Evolutionary conservation across 495 filamentous ascomycete genomes (phyloP).

Genomic region (Thozetella sp.): DNA sequence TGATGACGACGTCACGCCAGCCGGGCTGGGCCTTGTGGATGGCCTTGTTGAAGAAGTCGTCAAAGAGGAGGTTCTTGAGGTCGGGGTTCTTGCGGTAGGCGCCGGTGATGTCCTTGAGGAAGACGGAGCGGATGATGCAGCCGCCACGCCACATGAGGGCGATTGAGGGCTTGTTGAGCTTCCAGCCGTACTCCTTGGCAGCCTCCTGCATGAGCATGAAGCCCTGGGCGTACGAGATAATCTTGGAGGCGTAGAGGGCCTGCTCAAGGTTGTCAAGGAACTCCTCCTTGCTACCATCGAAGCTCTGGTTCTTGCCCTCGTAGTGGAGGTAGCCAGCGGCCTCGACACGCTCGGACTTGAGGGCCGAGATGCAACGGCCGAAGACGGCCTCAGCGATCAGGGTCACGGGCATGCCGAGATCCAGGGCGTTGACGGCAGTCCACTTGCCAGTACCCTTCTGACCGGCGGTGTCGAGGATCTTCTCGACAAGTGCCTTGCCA

Average conservation of each 20-base stretch:
- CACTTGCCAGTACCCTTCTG: conserved; percentile 99
- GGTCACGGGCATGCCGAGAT: conserved; percentile 98
- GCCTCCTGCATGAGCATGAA: conserved; percentile 99
- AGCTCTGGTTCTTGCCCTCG: conserved; percentile 73
- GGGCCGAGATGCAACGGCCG: conserved; percentile 86
- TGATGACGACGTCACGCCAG: conserved; percentile 93
- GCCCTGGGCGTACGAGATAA: conserved; percentile 98
- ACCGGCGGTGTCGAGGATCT: conserved; percentile 97
- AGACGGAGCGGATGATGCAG: conserved; percentile 99
- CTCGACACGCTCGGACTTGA: conserved; percentile 90
- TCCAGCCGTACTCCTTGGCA: conserved; percentile 94
- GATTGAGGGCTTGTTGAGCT: conserved; percentile 99
- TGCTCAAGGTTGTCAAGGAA: conserved; percentile 98
- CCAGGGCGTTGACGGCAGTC: conserved; percentile 98
- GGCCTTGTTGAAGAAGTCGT: conserved; percentile 99
- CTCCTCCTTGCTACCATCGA: conserved; percentile 86
- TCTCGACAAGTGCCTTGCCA: conserved; percentile 87
- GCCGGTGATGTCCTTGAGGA: conserved; percentile 98
- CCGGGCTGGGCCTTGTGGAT: conserved; percentile 95
- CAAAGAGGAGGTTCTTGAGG: conserved; percentile 96
- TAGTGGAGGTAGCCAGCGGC: conserved; percentile 75
- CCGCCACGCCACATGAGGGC: conserved; percentile 99
- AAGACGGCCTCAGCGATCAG: conserved; percentile 97
- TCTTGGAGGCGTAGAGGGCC: conserved; percentile 98
- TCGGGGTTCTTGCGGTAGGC: conserved; percentile 95